Conservation (phyloP, 1,284 basidiomycete species). For the Ganoderma resinaceum region DNA sequence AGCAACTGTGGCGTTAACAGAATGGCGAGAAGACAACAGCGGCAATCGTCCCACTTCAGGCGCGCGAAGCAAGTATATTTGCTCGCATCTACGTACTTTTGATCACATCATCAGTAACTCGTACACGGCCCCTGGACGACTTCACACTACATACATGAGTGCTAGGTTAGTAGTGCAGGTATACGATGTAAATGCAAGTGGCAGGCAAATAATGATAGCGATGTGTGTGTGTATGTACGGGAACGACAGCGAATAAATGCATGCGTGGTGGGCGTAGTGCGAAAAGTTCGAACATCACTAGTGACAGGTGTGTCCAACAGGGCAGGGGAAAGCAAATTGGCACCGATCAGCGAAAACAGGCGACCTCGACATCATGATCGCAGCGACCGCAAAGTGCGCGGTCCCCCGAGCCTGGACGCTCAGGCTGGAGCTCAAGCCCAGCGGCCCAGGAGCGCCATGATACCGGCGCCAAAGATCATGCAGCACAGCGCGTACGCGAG, state of each 20-base stretch:
- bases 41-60: neutral
- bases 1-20: neutral
- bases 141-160: slow-evolving; percentile 16
- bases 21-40: neutral
- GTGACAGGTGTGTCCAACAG: neutral
- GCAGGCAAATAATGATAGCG: slow-evolving; percentile 6
- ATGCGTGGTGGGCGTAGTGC: neutral
- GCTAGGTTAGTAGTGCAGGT: neutral
- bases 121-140: slow-evolving; percentile 26
- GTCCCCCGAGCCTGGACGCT: neutral
- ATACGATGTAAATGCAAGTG: neutral
- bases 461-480: slow-evolving; percentile 78
- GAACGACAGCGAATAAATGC: neutral
- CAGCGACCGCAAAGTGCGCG: neutral
- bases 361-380: slow-evolving; percentile 1
- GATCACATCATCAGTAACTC: slow-evolving; percentile 12
- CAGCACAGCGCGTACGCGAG: slow-evolving; percentile 75
- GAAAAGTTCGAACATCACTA: neutral
- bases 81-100: slow-evolving; percentile 5
- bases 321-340: neutral
- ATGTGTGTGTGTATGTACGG: too few species aligned
- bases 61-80: neutral
- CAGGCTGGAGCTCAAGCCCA: slow-evolving; percentile 74
- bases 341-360: neutral
- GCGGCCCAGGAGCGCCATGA: slow-evolving; percentile 87